These are phyloP conservation scores for Saccharata proteae DNA, from an alignment of 2,329 filamentous ascomycete genomes.

Conservation along the genomic window DNA sequence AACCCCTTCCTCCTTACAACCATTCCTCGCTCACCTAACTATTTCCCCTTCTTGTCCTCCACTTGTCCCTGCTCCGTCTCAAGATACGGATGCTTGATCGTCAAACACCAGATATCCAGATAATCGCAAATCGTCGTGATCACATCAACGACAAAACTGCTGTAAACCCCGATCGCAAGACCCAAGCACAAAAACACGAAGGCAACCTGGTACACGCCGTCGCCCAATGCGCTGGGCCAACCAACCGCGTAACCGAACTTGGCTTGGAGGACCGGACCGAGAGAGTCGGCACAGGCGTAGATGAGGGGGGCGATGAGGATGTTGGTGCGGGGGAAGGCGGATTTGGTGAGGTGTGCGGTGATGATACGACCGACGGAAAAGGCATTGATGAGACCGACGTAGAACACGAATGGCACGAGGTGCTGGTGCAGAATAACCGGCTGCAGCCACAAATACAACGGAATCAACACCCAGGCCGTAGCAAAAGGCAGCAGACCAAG, in stretches of 20 bases:
- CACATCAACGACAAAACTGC: constrained; percentile 92
- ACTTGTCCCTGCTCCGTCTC: constrained; percentile 20
- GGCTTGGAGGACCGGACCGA: constrained; percentile 54
- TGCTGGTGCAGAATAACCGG: constrained; percentile 72
- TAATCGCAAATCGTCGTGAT: constrained; percentile 98
- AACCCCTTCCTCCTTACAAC: no score
- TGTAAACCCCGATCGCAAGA: constrained; percentile 78
- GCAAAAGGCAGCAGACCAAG: constrained; percentile 76
- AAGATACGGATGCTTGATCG: constrained; percentile 71
- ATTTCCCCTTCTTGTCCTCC: constrained; percentile 11
- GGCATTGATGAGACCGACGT: constrained; percentile 80
- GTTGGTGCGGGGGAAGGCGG: constrained; percentile 83
- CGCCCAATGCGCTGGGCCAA: constrained; percentile 30
- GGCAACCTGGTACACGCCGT: constrained; percentile 75
- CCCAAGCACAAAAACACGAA: constrained; percentile 86
- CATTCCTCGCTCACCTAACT: no score
- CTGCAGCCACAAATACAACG: constrained; percentile 71
- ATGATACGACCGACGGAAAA: constrained; percentile 96
- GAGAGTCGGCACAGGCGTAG: constrained; percentile 66
- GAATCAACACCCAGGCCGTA: constrained; percentile 63
- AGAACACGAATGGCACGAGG: constrained; percentile 79
- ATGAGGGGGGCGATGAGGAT: constrained; percentile 67
- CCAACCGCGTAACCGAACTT: constrained; percentile 31
- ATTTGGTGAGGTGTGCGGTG: constrained; percentile 79
- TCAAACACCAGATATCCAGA: constrained; percentile 95